Percentiles rank a stretch among this genome's conserved stretches.
Evolutionary conservation across 2,329 filamentous ascomycete genomes (phyloP).

Genomic region (Trichoderma hamatum): DNA sequence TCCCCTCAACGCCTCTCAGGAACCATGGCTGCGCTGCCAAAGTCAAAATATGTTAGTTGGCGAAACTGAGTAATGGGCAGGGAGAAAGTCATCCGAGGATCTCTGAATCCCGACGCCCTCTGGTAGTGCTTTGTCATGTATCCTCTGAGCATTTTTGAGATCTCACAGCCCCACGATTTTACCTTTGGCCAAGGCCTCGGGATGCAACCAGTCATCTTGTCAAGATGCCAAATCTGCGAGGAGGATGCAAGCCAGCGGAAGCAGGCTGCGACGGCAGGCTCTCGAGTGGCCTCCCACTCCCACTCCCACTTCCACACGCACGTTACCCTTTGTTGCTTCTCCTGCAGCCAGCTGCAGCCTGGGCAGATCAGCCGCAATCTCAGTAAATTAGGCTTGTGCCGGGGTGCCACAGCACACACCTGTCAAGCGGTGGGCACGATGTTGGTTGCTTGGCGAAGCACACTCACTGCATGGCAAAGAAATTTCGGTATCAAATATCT

Average conservation of each 20-base stretch:
- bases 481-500: not conserved
- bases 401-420: not conserved
- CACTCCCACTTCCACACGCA: too few species aligned
- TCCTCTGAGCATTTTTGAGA: not conserved
- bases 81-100: not conserved
- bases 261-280: constrained; percentile 3
- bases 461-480: not conserved
- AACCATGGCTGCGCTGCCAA: constrained; percentile 20
- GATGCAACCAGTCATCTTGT: constrained; percentile 4
- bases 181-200: constrained; percentile 1
- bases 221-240: not conserved
- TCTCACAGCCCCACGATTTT: constrained; percentile 20
- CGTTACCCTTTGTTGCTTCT: constrained; percentile 2
- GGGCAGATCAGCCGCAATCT: constrained; percentile 25
- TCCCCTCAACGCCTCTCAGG: constrained; percentile 22
- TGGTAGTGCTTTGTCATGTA: not conserved
- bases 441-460: not conserved
- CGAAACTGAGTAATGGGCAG: not conserved
- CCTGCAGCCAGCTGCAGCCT: constrained; percentile 15
- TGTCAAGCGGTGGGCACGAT: constrained; percentile 1
- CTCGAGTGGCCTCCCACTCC: not conserved
- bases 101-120: not conserved
- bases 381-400: constrained; percentile 15
- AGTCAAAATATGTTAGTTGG: constrained; percentile 14
- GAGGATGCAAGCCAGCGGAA: not conserved